Base-by-base conservation (phyloP, 2,329 filamentous ascomycete species). In the Phaeophleospora eucalypticola region DNA sequence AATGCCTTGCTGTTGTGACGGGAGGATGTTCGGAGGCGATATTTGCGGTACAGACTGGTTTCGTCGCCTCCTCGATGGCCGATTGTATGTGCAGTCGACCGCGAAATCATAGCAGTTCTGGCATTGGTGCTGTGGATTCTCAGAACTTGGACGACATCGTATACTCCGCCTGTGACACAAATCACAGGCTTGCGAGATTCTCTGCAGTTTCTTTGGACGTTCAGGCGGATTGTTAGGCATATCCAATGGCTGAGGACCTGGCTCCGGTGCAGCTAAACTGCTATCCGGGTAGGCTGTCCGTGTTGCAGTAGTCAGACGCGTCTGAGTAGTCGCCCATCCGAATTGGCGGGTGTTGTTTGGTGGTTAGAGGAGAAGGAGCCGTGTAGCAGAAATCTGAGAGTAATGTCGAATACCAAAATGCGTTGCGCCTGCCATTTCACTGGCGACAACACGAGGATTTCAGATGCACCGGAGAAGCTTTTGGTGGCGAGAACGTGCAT, bases 91-190 rank as follows among this genome's bases (percentile, higher is more conserved):
- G 58, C 75, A 78, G n/a, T 64, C 57, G 38, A 75, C 68, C 40
- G 66, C 69, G 56, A 76, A 78, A 51, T 77, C 72, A 19, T 65
- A 62, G 59, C 74, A 77, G 42, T 74, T 78, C 59, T 76, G 71
- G 58, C 75, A 77, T 43, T 68, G 62, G 24, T 60, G 42, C 14
- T 58, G 51, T 18, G 59, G 48, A 55, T 68, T 63, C 37, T 68
- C 65, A 4, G 57, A 57, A 46, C 62, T 66, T 14, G 62, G 65
- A 37, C 63, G 63, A 54, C 74, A 77, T 45, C 70, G 66, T 16
- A 75, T 75, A 54, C 69, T 72, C 33, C 73, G 65, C 46, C 67
- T 59, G 57, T 78, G 73, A 59, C 76, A 79, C 58, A 74, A 72
- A 58, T 79, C 76, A 58, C 65, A 67, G 14, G 65, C 65, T 44